Evolutionary conservation across 768 basidiomycete species (phyloP).

Genomic region (Lactarius trivialis): DNA sequence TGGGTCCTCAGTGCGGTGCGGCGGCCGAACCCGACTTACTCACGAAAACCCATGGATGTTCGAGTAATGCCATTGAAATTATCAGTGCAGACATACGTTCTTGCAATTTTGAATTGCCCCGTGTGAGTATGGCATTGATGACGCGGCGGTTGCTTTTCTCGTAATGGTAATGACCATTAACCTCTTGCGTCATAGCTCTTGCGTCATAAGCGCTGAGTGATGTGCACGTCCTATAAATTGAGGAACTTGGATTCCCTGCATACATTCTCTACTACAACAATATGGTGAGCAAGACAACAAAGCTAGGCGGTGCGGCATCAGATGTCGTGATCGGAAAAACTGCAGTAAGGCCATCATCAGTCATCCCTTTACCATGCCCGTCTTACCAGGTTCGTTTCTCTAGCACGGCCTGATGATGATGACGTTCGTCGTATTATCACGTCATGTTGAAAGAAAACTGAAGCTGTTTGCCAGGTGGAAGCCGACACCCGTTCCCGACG

Average conservation of each 20-base stretch:
- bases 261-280: neutral
- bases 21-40: no score
- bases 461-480: constrained; percentile 30
- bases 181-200: neutral
- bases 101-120: no score
- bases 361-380: neutral
- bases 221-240: neutral
- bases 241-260: neutral
- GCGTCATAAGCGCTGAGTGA: neutral
- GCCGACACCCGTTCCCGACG: constrained; percentile 43
- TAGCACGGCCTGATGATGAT: constrained; percentile 52
- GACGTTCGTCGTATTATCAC: constrained; percentile 34
- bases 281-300: constrained; percentile 31
- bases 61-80: no score
- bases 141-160: neutral
- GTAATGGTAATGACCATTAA: neutral
- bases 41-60: no score
- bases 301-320: constrained; percentile 36
- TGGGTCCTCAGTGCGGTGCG: no score
- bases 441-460: neutral
- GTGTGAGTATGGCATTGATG: no score
- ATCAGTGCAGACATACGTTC: no score
- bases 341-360: constrained; percentile 29
- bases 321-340: constrained; percentile 34
- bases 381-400: neutral